A percentile compares a stretch with the other conserved stretches of the same genome.
These are phyloP conservation scores for Quercus suber DNA, from an alignment of 306 rosid genomes.

Conservation along the genomic window DNA sequence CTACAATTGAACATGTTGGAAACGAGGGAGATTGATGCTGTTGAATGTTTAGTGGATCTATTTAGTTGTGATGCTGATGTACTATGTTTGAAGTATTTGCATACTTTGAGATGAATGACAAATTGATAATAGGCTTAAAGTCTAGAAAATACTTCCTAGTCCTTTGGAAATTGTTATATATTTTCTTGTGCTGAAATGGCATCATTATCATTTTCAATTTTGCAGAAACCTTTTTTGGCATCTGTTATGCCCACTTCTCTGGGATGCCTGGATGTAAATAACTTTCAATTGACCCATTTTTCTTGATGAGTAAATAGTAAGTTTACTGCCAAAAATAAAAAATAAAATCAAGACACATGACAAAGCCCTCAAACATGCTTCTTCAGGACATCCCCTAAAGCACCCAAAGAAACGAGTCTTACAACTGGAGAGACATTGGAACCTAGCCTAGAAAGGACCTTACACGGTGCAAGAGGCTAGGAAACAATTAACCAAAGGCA, in stretches of 20 bases:
- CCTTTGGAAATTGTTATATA: not conserved
- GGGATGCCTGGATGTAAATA: not conserved
- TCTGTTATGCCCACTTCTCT: constrained; percentile 5
- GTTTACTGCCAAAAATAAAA: too few relatives aligned
- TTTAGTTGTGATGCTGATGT: not conserved
- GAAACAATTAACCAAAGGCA: too few relatives aligned
- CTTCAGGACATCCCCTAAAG: too few relatives aligned
- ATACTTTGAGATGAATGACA: not conserved
- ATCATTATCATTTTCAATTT: constrained; percentile 2
- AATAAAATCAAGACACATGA: too few relatives aligned
- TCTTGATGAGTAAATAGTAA: not conserved
- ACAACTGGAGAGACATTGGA: too few relatives aligned
- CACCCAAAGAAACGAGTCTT: too few relatives aligned
- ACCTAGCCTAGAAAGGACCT: too few relatives aligned
- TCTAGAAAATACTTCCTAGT: not conserved
- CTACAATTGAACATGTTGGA: not conserved
- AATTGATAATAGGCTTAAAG: not conserved
- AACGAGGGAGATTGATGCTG: not conserved
- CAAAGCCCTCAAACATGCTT: too few relatives aligned
- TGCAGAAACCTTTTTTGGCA: not conserved
- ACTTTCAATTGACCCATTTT: not conserved
- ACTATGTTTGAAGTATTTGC: not conserved
- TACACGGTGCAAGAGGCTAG: too few relatives aligned
- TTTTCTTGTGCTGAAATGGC: not conserved
- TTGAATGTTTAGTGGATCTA: not conserved